phyloP scores from a whole-genome alignment of 2,329 filamentous ascomycete genomes.

The Alternaria alternata region DNA sequence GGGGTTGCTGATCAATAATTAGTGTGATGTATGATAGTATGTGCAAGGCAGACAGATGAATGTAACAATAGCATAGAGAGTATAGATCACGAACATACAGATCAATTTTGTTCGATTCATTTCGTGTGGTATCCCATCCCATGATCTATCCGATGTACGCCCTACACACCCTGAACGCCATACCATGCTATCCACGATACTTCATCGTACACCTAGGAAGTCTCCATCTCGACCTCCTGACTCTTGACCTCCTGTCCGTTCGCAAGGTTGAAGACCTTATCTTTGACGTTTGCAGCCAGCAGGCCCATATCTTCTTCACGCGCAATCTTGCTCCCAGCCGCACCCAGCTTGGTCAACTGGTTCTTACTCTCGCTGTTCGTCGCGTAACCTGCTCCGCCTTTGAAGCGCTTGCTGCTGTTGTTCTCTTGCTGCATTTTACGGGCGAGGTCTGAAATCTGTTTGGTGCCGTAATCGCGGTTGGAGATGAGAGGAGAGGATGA shows the following conservation, averaged over 20 bases:
- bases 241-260: slow-evolving; percentile 18
- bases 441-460: slow-evolving; percentile 88
- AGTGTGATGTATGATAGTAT: not conserved
- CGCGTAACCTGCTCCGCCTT: slow-evolving; percentile 23
- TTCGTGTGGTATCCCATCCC: slow-evolving; percentile 5
- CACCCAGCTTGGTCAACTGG: slow-evolving; percentile 67
- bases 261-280: slow-evolving; percentile 61
- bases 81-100: not conserved
- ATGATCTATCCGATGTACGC: not conserved
- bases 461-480: slow-evolving; percentile 91
- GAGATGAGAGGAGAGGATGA: slow-evolving; percentile 89
- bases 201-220: not conserved
- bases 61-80: not conserved
- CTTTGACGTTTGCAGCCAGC: slow-evolving; percentile 69
- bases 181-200: slow-evolving; percentile 11
- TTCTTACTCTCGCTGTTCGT: slow-evolving; percentile 23
- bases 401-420: slow-evolving; percentile 47
- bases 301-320: slow-evolving; percentile 70
- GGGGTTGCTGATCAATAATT: slow-evolving; percentile 20
- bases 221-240: slow-evolving; percentile 45
- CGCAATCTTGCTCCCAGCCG: slow-evolving; percentile 68
- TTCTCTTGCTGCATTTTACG: slow-evolving; percentile 78
- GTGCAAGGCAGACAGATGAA: not conserved
- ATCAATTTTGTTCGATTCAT: not conserved
- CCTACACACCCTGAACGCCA: slow-evolving; percentile 13